Evolutionary conservation across 1,284 basidiomycete genomes (phyloP), one percentile per base, ranked within the genome.

Genomic region (Somion occarium): DNA sequence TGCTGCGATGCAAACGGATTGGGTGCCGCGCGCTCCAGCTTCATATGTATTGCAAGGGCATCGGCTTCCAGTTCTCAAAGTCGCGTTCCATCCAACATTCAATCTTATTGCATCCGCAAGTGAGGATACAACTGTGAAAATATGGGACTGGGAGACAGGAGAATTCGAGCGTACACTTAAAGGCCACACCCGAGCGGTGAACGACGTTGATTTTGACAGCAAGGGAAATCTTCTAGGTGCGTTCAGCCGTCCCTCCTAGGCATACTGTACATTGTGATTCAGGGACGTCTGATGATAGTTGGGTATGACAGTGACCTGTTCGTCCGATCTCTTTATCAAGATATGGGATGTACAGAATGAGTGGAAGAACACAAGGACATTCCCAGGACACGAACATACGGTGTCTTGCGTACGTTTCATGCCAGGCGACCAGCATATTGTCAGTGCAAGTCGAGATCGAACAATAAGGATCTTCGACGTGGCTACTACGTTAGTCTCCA

Each of bases 121-220:
- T 59, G 93, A 94, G 63, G 93, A 96, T 64, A 77, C 88, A 34
- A 92, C 85, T 1, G 80, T 95, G 60, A 95, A 95, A 72, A 82
- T 96, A 47, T 95, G 93, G 92, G 93, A 96, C 64, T 96, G 93
- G 92, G 93, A 96, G 65, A 89, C 89, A 37, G 93, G 93, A 23
- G 93, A 95, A 58, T 89, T 94, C 62, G 93, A 96, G 67, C 72
- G 90, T 53, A 95, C 93, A 5, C 71, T 96, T 53, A 96, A 95
- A 69, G 91, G 93, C 0, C 93, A 96, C 71, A 95, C 93, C 34
- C 92, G 91, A 64, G 81, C 88, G 18, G 87, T 96, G 18, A 83
- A 83, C 65, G 91, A 94, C 67, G 82, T 92, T 46, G 90, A 93
- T 63, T 96, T 90, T 65, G 92, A 95, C 66, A 79, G 82, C 55